Evolutionary conservation across 345 rosid genomes (phyloP).

Genomic region (Eucalyptus tenuipes): DNA sequence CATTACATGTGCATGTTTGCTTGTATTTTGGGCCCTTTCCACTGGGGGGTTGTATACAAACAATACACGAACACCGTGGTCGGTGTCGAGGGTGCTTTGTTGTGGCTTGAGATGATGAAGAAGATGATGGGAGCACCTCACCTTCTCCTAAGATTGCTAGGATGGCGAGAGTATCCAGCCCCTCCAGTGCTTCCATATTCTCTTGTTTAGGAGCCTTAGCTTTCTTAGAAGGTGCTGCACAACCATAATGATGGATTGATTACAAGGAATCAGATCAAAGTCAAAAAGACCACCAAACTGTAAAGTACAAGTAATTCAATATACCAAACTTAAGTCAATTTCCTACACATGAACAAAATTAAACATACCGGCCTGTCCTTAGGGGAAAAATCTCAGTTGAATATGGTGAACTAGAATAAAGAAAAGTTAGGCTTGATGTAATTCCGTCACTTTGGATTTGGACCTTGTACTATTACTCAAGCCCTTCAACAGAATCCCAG

Average conservation of each 20-base stretch:
- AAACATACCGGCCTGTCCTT: neutral
- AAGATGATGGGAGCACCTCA: constrained; percentile 29
- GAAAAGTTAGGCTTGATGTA: neutral
- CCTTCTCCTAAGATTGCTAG: constrained; percentile 55
- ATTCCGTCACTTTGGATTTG: neutral
- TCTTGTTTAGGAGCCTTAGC: constrained; percentile 41
- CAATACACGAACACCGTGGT: constrained; percentile 87
- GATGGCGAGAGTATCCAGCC: constrained; percentile 58
- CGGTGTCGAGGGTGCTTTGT: constrained; percentile 92
- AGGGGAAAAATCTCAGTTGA: neutral
- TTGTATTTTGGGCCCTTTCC: constrained; percentile 85
- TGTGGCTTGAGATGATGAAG: constrained; percentile 52
- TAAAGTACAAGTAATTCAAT: neutral
- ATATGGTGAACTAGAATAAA: neutral
- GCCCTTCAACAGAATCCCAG: neutral
- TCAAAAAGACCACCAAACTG: neutral
- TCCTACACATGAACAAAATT: neutral
- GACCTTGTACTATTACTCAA: neutral
- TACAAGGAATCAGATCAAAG: neutral
- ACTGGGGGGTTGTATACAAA: constrained; percentile 93
- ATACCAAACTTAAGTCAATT: neutral
- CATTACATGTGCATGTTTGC: constrained; percentile 63
- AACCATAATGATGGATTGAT: neutral
- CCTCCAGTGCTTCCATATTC: constrained; percentile 40
- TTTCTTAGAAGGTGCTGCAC: constrained; percentile 35